Conservation (phyloP, 2,329 filamentous ascomycete species). For the Verticillium nubilum region DNA sequence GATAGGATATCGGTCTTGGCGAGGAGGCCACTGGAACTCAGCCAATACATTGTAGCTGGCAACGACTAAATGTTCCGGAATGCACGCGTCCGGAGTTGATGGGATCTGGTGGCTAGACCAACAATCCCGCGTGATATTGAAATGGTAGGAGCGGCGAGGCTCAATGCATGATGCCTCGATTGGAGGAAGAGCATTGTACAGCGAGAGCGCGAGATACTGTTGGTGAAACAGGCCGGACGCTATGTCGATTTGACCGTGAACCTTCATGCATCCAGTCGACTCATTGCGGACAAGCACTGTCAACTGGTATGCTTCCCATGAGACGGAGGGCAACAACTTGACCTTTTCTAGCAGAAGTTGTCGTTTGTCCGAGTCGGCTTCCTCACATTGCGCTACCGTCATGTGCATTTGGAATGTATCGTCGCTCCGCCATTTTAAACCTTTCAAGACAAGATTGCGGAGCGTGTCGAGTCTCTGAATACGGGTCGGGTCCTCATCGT, state of each 20-base stretch:
- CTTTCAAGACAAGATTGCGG: slow-evolving; percentile 25
- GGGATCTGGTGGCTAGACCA: neutral
- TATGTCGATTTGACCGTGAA: slow-evolving; percentile 14
- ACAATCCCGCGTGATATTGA: too few species aligned
- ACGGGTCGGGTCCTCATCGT: slow-evolving; percentile 19
- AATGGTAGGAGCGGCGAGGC: neutral
- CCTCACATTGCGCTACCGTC: slow-evolving; percentile 54
- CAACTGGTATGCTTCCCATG: slow-evolving; percentile 43
- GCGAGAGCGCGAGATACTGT: neutral
- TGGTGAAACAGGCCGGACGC: neutral
- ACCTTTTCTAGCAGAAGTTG: slow-evolving; percentile 48
- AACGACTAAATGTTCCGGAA: slow-evolving; percentile 25
- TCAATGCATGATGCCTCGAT: neutral
- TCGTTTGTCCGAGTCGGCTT: slow-evolving; percentile 36
- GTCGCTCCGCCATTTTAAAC: slow-evolving; percentile 24
- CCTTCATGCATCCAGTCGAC: slow-evolving; percentile 14
- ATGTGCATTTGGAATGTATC: slow-evolving; percentile 42
- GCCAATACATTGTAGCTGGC: slow-evolving; percentile 50
- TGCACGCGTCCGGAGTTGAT: neutral
- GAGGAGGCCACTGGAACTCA: slow-evolving; percentile 42
- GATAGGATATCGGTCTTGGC: slow-evolving; percentile 32
- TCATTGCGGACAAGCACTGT: slow-evolving; percentile 47
- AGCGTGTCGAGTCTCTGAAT: slow-evolving; percentile 23
- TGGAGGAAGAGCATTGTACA: neutral
- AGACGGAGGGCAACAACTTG: slow-evolving; percentile 36